phyloP scores from a whole-genome alignment of 345 rosid genomes.

The Dipteronia dyeriana region DNA sequence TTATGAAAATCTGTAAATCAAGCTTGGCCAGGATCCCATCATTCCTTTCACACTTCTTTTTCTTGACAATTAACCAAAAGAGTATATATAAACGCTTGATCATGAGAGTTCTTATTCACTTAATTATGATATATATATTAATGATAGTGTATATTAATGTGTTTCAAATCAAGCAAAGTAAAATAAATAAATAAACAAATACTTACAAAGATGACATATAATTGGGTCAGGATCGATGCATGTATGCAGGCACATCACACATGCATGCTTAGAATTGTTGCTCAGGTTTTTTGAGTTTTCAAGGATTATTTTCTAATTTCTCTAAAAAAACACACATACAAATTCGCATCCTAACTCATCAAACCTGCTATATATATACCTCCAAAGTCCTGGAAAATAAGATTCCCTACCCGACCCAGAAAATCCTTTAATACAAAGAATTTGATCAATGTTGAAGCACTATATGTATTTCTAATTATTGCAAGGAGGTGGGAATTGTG shows the following conservation, averaged over 20 bases:
- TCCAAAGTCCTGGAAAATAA: neutral
- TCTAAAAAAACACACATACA: neutral
- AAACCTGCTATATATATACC: neutral
- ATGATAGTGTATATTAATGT: too few relatives aligned
- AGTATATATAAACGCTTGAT: neutral
- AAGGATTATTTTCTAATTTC: neutral
- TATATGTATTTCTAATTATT: neutral
- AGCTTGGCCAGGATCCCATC: neutral
- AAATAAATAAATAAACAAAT: too few relatives aligned
- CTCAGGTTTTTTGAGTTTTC: neutral
- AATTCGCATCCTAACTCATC: neutral
- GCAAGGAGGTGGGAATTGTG: slow-evolving; percentile 52
- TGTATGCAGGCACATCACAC: too few relatives aligned
- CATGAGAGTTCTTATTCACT: neutral
- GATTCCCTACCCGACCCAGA: neutral
- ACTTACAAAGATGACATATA: neutral
- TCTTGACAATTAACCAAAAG: neutral
- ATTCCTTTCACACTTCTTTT: neutral
- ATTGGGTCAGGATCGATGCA: neutral
- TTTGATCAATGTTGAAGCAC: too few relatives aligned
- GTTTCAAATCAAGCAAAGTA: too few relatives aligned
- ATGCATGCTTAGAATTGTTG: neutral
- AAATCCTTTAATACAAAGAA: neutral
- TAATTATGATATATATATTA: too few relatives aligned
- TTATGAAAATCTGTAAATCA: too few relatives aligned